A percentile compares a stretch with the other conserved stretches of the same genome.
phyloP scores from a whole-genome alignment of 78 protist species.

The Guillardia theta region DNA sequence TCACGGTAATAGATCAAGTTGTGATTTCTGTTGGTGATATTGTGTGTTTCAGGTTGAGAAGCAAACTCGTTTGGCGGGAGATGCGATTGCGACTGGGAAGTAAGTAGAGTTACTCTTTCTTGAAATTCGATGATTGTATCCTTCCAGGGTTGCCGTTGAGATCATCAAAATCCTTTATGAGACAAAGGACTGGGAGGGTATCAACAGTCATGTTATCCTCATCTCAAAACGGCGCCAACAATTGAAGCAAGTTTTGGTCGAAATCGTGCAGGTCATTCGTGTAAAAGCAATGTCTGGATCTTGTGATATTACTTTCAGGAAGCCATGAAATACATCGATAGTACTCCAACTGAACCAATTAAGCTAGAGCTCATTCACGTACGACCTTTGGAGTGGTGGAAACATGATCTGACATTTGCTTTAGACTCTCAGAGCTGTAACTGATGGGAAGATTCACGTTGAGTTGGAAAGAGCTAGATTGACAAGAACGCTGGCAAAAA shows the following conservation, averaged over 20 bases:
- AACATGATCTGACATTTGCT: not conserved
- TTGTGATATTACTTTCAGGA: too few relatives aligned
- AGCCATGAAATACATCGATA: conserved; percentile 3
- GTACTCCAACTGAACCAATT: too few relatives aligned
- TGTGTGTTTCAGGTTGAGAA: conserved; percentile 5
- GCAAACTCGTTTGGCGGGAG: conserved; percentile 32
- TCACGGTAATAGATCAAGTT: not conserved
- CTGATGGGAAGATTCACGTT: conserved; percentile 65
- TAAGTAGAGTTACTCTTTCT: not conserved
- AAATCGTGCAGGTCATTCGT: conserved; percentile 5
- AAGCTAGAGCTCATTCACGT: not conserved
- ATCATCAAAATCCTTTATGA: conserved; percentile 43
- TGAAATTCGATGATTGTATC: not conserved
- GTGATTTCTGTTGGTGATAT: not conserved
- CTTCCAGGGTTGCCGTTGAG: not conserved
- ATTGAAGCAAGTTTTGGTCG: conserved; percentile 35
- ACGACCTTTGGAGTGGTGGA: too few relatives aligned
- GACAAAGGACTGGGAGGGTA: conserved; percentile 30
- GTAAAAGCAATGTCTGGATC: too few relatives aligned
- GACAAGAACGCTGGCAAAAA: conserved; percentile 62
- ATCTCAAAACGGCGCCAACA: conserved; percentile 56
- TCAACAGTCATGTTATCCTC: conserved; percentile 22
- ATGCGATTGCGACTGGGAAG: not conserved
- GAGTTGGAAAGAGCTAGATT: conserved; percentile 81
- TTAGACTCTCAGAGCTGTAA: not conserved